Base-by-base conservation (phyloP, 1,284 basidiomycete genomes). In the Paramarasmius palmivorus region DNA sequence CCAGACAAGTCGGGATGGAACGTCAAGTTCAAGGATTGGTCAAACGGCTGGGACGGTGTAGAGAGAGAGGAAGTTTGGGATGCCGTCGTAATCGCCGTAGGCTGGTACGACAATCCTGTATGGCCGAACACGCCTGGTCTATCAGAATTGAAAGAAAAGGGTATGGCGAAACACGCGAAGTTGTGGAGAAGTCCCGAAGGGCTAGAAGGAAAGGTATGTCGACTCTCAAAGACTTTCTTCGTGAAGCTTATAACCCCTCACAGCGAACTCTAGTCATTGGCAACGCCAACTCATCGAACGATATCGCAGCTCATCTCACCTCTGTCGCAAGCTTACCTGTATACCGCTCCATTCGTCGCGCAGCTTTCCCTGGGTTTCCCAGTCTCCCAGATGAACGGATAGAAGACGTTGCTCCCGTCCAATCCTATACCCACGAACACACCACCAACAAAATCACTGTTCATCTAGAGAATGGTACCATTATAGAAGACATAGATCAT, bases 241-340 rank as follows among this genome's bases (percentile, higher is more conserved):
- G 32, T 14, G 15, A 17, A n/a, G 19, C 4, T 23, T 42, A 14
- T 23, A n/a, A n/a, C n/a, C 15, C 41, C 1, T 6, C 7, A 12
- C 35, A 81, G 79, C 70, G 72, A 19, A 66, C 71, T 26, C 64
- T 77, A 3, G 20, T 81, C 12, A 63, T 81, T 3, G 78, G 73
- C 9, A 79, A 78, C 22, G 78, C 73, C 12, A 77, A 78, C 49
- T 78, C 77, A 0, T 68, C 71, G 22, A 79, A 79, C 57, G 77
- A 81, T 42, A 75, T 80, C 34, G 73, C 74, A 2, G 68, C 73
- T 1, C 75, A 78, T 40, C 66, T 79, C 0, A 68, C 67, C 0
- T 52, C 67, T 0, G 61, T 76, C 10, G 70, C 68, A 1, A 53
- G 61, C 37, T 54, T 62, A 2, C 76, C 77, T 3, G 67, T 79